Evolutionary conservation across 805 yeast genomes (phyloP), one percentile per base, ranked within the genome.

Genomic region (Zygotorulaspora sp.): DNA sequence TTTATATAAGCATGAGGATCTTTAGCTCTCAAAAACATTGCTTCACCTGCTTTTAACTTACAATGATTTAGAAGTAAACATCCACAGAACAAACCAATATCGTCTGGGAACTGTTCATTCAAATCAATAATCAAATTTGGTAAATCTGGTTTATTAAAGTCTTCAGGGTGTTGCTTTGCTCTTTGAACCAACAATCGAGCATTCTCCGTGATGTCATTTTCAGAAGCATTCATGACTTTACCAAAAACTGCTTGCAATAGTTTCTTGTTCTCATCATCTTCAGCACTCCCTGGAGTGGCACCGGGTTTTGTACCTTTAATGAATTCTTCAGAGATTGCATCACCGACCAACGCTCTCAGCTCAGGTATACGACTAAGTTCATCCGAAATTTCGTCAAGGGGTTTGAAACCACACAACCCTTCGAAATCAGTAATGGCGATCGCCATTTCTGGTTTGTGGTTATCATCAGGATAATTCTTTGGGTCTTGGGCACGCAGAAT

Each of bases 371-470:
- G 74, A 41, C 71, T 57, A 53, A 92, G 72, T 45, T 85, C 78
- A 30, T 68, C 68, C 32, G 80, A 80, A 50, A 92, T 74, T 65
- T 88, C 83, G 23, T 70, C 72, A 55, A 89, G 74, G 14, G 98
- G 98, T 60, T 92, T 82, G 71, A 92, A 92, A 0, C 98, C 98
- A 66, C 98, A 92, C 67, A 92, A 90, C 0, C 97, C 97, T 69
- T 92, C 97, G 55, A 92, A 92, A 44, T 78, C 85, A 15, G 97
- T 89, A 37, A 92, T 80, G 6, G 98, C 98, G 57, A 92, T 78
- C 35, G 98, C 97, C 98, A 92, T 92, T 65, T 92, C 98, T n/a
- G 98, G 98, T 70, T 92, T 92, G 67, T 92, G 98, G 70, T 92
- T 92, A 62, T 82, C 95, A 67, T 92, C 98, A 3, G 97, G 97